Percentiles rank a stretch among this genome's conserved stretches.
Conservation (phyloP, 768 basidiomycete species). For the Pisolithus tinctorius region DNA sequence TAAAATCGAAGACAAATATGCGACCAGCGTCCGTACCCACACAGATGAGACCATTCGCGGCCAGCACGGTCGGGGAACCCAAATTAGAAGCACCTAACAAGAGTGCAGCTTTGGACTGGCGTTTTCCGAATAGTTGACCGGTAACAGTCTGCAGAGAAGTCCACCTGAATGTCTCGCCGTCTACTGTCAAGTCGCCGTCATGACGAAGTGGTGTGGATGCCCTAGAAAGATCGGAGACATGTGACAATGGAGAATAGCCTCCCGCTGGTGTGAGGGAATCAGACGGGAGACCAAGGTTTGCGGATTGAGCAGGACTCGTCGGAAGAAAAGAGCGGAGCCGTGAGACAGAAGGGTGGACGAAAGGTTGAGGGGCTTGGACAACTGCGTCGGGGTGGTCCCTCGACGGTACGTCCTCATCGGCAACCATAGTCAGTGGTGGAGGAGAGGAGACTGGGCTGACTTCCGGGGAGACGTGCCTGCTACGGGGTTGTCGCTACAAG, state of each 20-base stretch:
- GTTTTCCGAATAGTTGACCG: conserved; percentile 46
- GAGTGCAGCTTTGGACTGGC: conserved; percentile 52
- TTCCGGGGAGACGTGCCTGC: conserved; percentile 30
- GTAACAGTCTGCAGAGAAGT: conserved; percentile 55
- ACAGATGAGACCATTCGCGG: conserved; percentile 84
- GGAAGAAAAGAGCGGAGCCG: conserved; percentile 69
- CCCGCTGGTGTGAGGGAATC: conserved; percentile 39
- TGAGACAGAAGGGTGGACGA: conserved; percentile 69
- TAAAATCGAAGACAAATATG: conserved; percentile 83
- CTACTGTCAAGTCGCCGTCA: conserved; percentile 16
- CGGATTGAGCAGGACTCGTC: conserved; percentile 36
- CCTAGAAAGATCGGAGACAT: conserved; percentile 66
- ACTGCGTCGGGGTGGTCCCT: neutral
- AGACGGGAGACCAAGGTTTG: conserved; percentile 36
- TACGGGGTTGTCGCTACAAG: conserved; percentile 20
- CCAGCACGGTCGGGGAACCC: conserved; percentile 73
- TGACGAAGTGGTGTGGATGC: conserved; percentile 48
- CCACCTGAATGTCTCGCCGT: conserved; percentile 71
- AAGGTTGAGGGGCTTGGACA: conserved; percentile 37
- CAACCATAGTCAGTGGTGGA: conserved; percentile 25
- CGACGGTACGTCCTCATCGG: conserved; percentile 1
- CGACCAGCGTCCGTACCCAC: conserved; percentile 79
- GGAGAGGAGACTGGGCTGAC: conserved; percentile 36
- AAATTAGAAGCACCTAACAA: conserved; percentile 51
- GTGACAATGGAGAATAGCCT: conserved; percentile 52